These are phyloP conservation scores for Colletotrichum costaricense DNA, from an alignment of 2,329 filamentous ascomycete species.

Conservation along the genomic window DNA sequence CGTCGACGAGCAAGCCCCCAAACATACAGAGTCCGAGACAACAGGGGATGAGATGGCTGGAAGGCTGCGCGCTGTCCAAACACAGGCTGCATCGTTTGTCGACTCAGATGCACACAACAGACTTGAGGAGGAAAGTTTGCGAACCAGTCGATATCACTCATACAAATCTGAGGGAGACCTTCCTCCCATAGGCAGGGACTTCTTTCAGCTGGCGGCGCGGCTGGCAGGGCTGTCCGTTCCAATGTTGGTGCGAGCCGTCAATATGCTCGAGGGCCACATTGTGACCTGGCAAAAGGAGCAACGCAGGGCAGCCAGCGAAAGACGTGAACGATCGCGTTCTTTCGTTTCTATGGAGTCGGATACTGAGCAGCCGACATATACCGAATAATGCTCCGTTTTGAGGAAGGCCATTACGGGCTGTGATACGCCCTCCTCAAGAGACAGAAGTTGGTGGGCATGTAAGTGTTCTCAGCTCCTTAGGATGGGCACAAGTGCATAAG, in stretches of 20 bases:
- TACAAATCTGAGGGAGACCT: conserved; percentile 45
- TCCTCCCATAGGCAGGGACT: conserved; percentile 41
- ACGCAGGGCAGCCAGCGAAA: conserved; percentile 16
- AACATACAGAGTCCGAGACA: conserved; percentile 36
- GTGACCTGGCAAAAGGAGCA: conserved; percentile 45
- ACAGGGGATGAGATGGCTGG: conserved; percentile 42
- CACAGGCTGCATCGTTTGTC: conserved; percentile 16
- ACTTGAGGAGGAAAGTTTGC: neutral
- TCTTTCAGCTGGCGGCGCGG: conserved; percentile 48
- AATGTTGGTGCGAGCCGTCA: conserved; percentile 48
- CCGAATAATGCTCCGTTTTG: neutral
- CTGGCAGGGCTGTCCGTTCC: conserved; percentile 48
- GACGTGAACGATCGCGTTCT: conserved; percentile 9
- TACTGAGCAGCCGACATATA: neutral
- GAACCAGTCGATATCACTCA: conserved; percentile 25
- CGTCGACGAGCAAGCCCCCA: conserved; percentile 38
- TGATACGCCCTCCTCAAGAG: neutral
- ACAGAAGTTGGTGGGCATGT: neutral
- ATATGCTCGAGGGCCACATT: conserved; percentile 51
- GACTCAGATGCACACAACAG: neutral
- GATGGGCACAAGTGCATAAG: neutral
- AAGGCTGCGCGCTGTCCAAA: conserved; percentile 18
- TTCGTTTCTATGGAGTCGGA: conserved; percentile 3
- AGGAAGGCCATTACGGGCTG: neutral
- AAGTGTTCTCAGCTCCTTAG: neutral